phyloP scores from a whole-genome alignment of 257 asterid species.

The Verbascum thapsus region DNA sequence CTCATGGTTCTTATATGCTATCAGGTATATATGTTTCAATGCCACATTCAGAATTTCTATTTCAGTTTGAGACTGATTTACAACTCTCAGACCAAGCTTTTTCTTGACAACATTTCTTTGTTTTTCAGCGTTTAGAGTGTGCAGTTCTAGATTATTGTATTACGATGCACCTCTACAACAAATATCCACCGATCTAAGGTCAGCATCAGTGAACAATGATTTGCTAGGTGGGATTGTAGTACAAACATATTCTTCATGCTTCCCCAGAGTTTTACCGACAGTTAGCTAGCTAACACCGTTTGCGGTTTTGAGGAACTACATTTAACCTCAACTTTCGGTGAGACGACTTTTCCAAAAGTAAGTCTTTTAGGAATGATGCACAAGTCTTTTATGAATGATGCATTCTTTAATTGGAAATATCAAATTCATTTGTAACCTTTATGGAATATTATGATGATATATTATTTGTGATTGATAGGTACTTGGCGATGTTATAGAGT shows the following conservation, averaged over 20 bases:
- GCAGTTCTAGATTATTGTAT: conserved; percentile 75
- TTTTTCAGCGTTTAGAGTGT: conserved; percentile 73
- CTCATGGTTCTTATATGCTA: conserved; percentile 94
- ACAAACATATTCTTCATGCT: conserved; percentile 66
- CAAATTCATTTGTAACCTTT: background rate
- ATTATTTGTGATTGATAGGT: conserved; percentile 39
- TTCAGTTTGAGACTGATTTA: background rate
- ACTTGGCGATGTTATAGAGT: conserved; percentile 82
- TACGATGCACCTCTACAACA: conserved; percentile 53
- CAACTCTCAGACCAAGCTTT: background rate
- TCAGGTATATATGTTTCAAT: conserved; percentile 56
- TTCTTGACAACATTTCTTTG: background rate
- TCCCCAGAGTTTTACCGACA: conserved; percentile 70
- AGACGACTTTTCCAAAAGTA: conserved; percentile 72
- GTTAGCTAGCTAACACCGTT: conserved; percentile 40
- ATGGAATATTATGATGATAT: background rate
- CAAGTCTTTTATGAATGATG: too few relatives aligned
- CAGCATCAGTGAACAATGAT: conserved; percentile 81
- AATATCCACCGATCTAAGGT: conserved; percentile 81
- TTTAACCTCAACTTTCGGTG: conserved; percentile 57
- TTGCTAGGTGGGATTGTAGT: conserved; percentile 66
- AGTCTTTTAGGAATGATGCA: too few relatives aligned
- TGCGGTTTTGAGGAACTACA: conserved; percentile 26
- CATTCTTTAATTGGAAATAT: background rate
- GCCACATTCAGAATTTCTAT: background rate